phyloP scores from a whole-genome alignment of 768 basidiomycete species.

The Ephemerocybe angulata region DNA sequence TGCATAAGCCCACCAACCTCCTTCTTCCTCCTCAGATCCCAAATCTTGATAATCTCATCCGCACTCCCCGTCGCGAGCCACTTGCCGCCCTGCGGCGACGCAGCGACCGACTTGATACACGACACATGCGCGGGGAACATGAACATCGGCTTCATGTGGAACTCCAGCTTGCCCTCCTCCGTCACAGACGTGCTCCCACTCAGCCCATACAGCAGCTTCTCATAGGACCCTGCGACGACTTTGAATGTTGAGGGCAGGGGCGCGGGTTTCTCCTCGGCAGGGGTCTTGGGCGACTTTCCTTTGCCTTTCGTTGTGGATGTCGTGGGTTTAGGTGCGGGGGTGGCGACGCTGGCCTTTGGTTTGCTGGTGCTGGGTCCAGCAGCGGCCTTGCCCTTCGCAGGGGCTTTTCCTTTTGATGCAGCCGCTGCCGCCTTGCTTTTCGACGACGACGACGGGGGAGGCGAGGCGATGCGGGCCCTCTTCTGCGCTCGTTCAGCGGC shows the following conservation, averaged over 20 bases:
- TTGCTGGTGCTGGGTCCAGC: constrained; percentile 11
- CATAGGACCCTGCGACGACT: constrained; percentile 90
- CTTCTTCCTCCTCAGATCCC: constrained; percentile 89
- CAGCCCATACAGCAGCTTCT: constrained; percentile 91
- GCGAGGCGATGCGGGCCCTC: constrained; percentile 16
- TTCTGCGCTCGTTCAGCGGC: constrained; percentile 12
- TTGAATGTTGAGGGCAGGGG: constrained; percentile 66
- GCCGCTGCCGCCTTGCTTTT: not conserved
- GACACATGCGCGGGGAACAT: constrained; percentile 97
- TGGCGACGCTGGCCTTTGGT: constrained; percentile 10
- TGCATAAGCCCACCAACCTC: constrained; percentile 95
- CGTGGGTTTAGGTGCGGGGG: not conserved
- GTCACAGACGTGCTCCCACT: constrained; percentile 53
- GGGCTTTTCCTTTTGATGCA: constrained; percentile 4
- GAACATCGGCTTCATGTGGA: constrained; percentile 73
- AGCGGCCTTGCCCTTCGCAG: too few species aligned
- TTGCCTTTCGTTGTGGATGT: constrained; percentile 12
- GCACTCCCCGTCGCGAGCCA: constrained; percentile 94
- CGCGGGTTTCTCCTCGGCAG: constrained; percentile 11
- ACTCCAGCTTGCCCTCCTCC: constrained; percentile 29
- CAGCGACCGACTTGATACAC: constrained; percentile 86
- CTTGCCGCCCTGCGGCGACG: constrained; percentile 86
- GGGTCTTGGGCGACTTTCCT: constrained; percentile 21
- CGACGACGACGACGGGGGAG: too few species aligned
- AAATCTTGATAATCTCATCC: constrained; percentile 97